Conservation (phyloP, 1,284 basidiomycete species). For the Coriolopsis trogii region DNA sequence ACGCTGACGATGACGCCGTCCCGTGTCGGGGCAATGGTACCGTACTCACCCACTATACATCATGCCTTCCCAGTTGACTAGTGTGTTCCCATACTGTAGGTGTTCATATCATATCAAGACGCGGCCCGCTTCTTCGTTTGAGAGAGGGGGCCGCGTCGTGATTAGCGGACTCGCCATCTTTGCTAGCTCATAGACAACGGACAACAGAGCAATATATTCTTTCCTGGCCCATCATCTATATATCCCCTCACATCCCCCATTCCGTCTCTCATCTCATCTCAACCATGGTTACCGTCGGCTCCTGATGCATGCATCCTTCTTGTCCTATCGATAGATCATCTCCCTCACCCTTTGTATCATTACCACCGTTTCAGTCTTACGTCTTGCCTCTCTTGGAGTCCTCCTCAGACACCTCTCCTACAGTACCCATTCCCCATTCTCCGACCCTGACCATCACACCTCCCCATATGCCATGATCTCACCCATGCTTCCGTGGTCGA, state of each 20-base stretch:
- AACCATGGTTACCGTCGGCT: not conserved
- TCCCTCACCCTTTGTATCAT: constrained; percentile 18
- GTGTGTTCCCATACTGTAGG: not conserved
- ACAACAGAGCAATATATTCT: constrained; percentile 10
- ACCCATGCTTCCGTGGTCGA: too few relatives aligned
- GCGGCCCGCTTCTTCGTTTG: too few relatives aligned
- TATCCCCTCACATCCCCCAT: not conserved
- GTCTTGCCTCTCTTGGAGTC: not conserved
- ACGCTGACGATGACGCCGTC: not conserved
- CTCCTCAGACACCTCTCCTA: not conserved
- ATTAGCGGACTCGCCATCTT: constrained; percentile 21
- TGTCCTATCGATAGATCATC: constrained; percentile 15
- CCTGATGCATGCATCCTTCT: constrained; percentile 1
- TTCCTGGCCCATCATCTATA: not conserved
- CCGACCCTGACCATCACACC: too few relatives aligned
- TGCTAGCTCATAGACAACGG: constrained; percentile 25
- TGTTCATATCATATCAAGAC: not conserved
- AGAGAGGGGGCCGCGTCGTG: too few relatives aligned
- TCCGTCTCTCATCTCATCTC: not conserved
- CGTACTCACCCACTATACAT: not conserved
- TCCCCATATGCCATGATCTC: too few relatives aligned
- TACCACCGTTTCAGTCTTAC: constrained; percentile 12
- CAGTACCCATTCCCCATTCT: not conserved
- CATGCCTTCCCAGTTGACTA: not conserved
- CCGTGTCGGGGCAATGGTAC: not conserved